Base-by-base conservation (phyloP, 306 rosid genomes). In the Senna siamea region DNA sequence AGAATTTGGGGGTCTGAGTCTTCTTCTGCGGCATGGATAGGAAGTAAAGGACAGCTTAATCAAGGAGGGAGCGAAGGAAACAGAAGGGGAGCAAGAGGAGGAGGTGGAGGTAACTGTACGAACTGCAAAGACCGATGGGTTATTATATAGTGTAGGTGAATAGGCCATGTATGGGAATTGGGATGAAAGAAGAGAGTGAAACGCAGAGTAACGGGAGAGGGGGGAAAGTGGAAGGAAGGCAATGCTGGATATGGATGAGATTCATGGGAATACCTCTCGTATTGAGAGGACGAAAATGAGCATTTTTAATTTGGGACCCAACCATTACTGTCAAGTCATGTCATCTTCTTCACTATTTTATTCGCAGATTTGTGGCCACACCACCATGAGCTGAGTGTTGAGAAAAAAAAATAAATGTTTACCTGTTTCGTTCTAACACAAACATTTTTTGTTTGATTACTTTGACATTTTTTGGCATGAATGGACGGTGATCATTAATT, bases 21-120 rank as follows among this genome's bases (percentile, higher is more conserved):
- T 83, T 66, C n/a, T 46, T 23, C n/a, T 40, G 6, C 3, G 79
- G 41, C 18, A 62, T 46, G 51, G 63, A 34, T 59, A 69, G 73
- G 59, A 65, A 26, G 38, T 9, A 48, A 58, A 69, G 78, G 35
- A 41, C 81, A 76, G 79, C 47, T 35, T 79, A 15, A 76, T 5
- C 2, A 73, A 78, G 14, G 34, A 50, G 48, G 76, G 76, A 35
- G 43, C 17, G 51, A 75, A 71, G 18, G 53, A 71, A 81, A 80
- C 9, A 51, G 81, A 34, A 0, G 72, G 17, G 0, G 57, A 46
- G 19, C 68, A 13, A 18, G 82, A 76, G 26, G 67, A 47, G 5
- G 75, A 68, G 7, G 85, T 11, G 7, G 80, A 72, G 6, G 86
- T 1, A 64, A 85, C 54, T 35, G 89, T 32, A 50, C 83, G 81